These are phyloP conservation scores for Agrostemma githago DNA, from an alignment of 148 eudicot genomes.

Conservation along the genomic window DNA sequence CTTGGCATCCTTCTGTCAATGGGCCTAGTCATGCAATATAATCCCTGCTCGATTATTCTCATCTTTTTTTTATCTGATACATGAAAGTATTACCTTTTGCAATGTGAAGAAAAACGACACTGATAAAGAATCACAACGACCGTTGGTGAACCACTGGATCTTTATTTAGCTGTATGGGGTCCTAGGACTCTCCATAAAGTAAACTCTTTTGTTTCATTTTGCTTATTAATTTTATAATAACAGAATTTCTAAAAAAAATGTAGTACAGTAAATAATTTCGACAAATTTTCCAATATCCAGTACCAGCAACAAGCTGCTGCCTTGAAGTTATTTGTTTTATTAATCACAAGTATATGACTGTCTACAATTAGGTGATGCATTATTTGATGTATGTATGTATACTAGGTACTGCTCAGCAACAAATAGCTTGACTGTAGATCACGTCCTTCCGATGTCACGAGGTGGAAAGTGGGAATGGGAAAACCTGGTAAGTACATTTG, in stretches of 20 bases:
- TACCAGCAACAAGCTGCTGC: background rate
- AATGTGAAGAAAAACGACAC: no score
- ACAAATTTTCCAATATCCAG: no score
- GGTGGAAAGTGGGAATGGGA: conserved; percentile 98
- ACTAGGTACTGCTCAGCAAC: conserved; percentile 69
- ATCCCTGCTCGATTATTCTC: background rate
- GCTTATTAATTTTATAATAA: no score
- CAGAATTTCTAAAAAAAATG: no score
- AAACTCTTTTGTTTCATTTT: background rate
- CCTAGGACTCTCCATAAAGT: no score
- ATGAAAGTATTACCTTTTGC: no score
- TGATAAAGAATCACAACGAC: no score
- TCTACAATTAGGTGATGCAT: background rate
- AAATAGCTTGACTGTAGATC: conserved; percentile 74
- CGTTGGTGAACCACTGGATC: no score
- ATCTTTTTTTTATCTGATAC: background rate
- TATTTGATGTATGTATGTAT: background rate
- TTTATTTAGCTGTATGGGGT: no score
- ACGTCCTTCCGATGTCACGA: conserved; percentile 70
- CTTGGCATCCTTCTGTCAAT: conserved; percentile 5
- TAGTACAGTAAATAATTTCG: no score
- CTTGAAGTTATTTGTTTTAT: background rate
- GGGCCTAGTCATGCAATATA: background rate
- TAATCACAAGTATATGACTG: background rate
- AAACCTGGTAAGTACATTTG: conserved; percentile 61